These are phyloP conservation scores for Abrus precatorius DNA, from an alignment of 306 rosid genomes.

Conservation along the genomic window DNA sequence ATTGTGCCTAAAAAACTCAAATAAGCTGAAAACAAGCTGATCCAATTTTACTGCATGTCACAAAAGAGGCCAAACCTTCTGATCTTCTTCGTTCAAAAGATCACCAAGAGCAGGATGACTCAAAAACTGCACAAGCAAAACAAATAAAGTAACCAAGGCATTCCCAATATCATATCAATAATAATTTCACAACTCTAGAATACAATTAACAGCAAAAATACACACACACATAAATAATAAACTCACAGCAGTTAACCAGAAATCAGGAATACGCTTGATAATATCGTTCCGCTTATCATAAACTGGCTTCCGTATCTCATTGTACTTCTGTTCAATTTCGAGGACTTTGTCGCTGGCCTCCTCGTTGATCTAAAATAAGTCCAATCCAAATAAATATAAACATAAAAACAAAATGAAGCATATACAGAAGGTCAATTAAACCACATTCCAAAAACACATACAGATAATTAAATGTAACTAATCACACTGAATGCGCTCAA, in stretches of 20 bases:
- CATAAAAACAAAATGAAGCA: neutral
- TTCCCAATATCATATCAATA: conserved; percentile 27
- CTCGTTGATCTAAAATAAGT: conserved; percentile 50
- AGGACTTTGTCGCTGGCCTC: conserved; percentile 76
- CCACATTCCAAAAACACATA: neutral
- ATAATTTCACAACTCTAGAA: neutral
- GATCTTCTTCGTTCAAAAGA: conserved; percentile 80
- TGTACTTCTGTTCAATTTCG: conserved; percentile 76
- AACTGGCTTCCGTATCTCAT: conserved; percentile 74
- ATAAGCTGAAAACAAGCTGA: neutral
- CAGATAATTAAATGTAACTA: neutral
- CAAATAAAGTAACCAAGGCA: neutral
- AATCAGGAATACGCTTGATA: conserved; percentile 78
- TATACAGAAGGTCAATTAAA: neutral
- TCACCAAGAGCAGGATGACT: conserved; percentile 89
- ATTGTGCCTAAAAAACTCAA: neutral
- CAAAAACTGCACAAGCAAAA: conserved; percentile 69
- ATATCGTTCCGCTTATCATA: conserved; percentile 71
- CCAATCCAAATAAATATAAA: neutral
- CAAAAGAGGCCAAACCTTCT: conserved; percentile 62
- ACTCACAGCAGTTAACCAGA: conserved; percentile 92
- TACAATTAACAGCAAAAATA: neutral
- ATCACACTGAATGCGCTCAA: neutral
- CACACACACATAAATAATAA: neutral
- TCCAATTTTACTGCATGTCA: neutral